Evolutionary conservation across 257 asterid species (phyloP).

Genomic region (Solanum pimpinellifolium): DNA sequence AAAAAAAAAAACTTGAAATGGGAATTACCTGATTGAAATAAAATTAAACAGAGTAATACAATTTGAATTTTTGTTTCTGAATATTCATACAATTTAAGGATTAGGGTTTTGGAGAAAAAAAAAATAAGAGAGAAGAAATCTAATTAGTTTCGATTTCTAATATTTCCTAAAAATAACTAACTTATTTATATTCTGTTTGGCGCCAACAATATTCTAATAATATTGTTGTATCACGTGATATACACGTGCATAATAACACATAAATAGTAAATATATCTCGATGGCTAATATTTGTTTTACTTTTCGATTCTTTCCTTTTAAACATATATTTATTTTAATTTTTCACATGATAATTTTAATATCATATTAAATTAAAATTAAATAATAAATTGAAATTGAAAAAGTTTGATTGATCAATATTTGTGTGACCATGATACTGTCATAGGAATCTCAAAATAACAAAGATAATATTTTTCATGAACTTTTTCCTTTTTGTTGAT

Average conservation of each 20-base stretch:
- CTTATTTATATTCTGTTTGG: background rate
- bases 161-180: background rate
- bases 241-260: background rate
- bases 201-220: background rate
- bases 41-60: background rate
- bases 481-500: no score
- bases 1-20: background rate
- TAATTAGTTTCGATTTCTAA: background rate
- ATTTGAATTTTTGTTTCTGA: background rate
- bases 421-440: no score
- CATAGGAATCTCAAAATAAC: no score
- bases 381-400: no score
- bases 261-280: background rate
- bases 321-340: background rate
- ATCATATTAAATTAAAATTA: no score
- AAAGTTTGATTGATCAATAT: background rate
- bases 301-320: background rate
- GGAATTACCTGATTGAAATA: background rate
- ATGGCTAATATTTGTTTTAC: background rate
- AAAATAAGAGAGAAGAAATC: background rate
- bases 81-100: background rate
- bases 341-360: background rate
- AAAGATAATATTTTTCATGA: no score
- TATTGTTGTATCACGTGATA: no score
- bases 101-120: background rate